These are phyloP conservation scores for Puccinia triticina DNA, from an alignment of 1,284 basidiomycete genomes.

Conservation along the genomic window DNA sequence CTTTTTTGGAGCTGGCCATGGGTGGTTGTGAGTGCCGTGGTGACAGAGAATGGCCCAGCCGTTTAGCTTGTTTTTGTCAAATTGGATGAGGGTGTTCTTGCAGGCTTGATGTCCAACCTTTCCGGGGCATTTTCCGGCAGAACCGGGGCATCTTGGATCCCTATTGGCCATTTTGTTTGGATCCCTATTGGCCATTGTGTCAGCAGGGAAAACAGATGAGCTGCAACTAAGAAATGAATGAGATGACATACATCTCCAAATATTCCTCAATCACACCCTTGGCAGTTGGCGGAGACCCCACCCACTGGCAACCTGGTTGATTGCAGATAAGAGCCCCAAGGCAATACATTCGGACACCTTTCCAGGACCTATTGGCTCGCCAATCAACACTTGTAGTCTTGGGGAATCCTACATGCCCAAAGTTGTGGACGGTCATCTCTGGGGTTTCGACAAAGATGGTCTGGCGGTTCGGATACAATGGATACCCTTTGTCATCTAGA, in stretches of 20 bases:
- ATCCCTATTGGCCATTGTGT: not conserved
- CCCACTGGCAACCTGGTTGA: not conserved
- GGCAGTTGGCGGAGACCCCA: constrained; percentile 1
- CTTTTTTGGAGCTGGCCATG: not conserved
- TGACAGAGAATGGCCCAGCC: constrained; percentile 19
- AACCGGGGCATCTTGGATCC: not conserved
- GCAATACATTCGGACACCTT: too few relatives aligned
- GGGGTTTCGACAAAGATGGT: too few relatives aligned
- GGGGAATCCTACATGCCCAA: constrained; percentile 6
- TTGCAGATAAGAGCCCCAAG: not conserved
- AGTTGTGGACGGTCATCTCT: too few relatives aligned
- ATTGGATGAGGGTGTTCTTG: too few relatives aligned
- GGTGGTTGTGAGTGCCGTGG: not conserved
- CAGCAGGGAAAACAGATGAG: not conserved
- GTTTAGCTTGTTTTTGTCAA: too few relatives aligned
- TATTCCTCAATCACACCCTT: not conserved
- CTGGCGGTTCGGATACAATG: too few relatives aligned
- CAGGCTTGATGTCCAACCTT: too few relatives aligned
- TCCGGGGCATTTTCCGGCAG: not conserved
- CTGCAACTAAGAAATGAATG: not conserved
- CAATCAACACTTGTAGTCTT: not conserved
- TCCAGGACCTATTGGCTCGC: not conserved
- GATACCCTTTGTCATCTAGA: too few relatives aligned
- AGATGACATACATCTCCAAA: not conserved
- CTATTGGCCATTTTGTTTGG: too few relatives aligned